Evolutionary conservation across 208 protist species (phyloP).

Genomic region (Leishmania arabica): DNA sequence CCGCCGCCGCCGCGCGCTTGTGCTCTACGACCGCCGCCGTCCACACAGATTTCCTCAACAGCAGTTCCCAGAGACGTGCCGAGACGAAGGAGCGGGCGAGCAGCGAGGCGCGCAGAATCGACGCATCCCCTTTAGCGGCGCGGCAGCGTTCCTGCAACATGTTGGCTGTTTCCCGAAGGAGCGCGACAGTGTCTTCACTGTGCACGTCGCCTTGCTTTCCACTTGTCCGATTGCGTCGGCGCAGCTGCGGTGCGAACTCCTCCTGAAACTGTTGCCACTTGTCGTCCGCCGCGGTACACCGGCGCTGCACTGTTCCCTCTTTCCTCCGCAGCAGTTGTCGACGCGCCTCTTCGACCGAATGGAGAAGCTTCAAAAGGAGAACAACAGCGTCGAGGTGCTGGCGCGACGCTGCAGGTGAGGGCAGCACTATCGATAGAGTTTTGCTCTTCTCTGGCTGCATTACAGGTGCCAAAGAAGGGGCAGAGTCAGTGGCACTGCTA

Average conservation of each 20-base stretch:
- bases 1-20: constrained; percentile 6
- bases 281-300: background rate
- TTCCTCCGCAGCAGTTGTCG: constrained; percentile 39
- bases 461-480: background rate
- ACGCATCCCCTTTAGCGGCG: constrained; percentile 19
- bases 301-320: background rate
- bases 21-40: constrained; percentile 33
- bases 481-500: background rate
- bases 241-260: constrained; percentile 19
- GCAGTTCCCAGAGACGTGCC: constrained; percentile 58
- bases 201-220: background rate
- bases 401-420: constrained; percentile 6
- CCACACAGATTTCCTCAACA: constrained; percentile 71
- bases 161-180: constrained; percentile 24
- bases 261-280: constrained; percentile 21
- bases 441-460: background rate
- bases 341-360: constrained; percentile 55
- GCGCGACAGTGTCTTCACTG: constrained; percentile 1
- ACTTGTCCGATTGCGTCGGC: background rate
- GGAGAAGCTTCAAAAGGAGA: constrained; percentile 40
- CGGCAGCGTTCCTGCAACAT: constrained; percentile 20
- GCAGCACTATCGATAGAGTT: background rate
- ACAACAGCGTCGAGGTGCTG: constrained; percentile 27
- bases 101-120: constrained; percentile 50
- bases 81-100: constrained; percentile 67